phyloP scores from a whole-genome alignment of 2,329 filamentous ascomycete species.

The Boeremia exigua region DNA sequence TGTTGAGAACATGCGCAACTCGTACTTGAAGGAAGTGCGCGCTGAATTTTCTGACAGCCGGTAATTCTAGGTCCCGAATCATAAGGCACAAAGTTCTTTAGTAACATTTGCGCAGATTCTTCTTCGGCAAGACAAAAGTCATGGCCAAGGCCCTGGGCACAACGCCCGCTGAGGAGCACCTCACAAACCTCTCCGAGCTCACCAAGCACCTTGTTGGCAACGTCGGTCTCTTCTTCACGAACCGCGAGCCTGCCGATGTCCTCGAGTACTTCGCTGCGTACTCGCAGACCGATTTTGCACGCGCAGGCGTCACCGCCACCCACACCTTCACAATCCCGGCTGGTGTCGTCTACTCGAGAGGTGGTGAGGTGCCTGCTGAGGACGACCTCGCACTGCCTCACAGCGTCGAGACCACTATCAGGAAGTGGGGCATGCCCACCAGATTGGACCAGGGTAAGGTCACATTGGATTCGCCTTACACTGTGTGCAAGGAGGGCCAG shows the following conservation, averaged over 20 bases:
- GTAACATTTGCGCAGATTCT: slow-evolving; percentile 66
- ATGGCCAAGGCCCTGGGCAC: slow-evolving; percentile 94
- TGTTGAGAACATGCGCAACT: slow-evolving; percentile 98
- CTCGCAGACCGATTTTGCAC: slow-evolving; percentile 84
- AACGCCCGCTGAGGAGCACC: slow-evolving; percentile 77
- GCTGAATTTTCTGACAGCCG: slow-evolving; percentile 83
- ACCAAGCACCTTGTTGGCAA: slow-evolving; percentile 75
- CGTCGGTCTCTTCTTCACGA: slow-evolving; percentile 90
- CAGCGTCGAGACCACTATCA: slow-evolving; percentile 86
- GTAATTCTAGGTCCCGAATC: slow-evolving; percentile 56
- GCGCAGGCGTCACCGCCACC: slow-evolving; percentile 78
- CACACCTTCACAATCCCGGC: slow-evolving; percentile 80
- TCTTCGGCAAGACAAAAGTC: slow-evolving; percentile 99
- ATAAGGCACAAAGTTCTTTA: slow-evolving; percentile 21
- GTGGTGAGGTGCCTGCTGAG: slow-evolving; percentile 77
- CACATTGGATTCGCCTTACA: slow-evolving; percentile 73
- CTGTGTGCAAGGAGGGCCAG: slow-evolving; percentile 84
- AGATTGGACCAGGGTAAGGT: slow-evolving; percentile 88
- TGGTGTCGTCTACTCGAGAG: slow-evolving; percentile 79
- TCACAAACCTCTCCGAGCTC: slow-evolving; percentile 76
- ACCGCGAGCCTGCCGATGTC: slow-evolving; percentile 72
- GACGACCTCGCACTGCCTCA: slow-evolving; percentile 88
- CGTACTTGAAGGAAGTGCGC: slow-evolving; percentile 89
- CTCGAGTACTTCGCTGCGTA: slow-evolving; percentile 75
- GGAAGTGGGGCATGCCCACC: slow-evolving; percentile 88